These are phyloP conservation scores for Malassezia japonica DNA, from an alignment of 1,284 basidiomycete genomes.

Conservation along the genomic window DNA sequence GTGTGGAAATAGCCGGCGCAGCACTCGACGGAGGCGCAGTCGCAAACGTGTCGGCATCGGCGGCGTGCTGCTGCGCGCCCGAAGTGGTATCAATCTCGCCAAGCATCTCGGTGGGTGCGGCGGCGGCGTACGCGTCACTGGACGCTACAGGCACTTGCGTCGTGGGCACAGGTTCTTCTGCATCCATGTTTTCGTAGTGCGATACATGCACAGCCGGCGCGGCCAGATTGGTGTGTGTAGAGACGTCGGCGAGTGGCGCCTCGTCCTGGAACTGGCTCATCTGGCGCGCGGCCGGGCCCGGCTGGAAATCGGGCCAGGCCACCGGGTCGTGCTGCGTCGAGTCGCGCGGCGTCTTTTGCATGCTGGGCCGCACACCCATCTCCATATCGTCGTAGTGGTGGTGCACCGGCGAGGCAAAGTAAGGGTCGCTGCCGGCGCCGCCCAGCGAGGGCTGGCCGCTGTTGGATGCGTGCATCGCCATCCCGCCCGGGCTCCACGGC, in stretches of 20 bases:
- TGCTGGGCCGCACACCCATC: background rate
- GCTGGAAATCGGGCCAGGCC: background rate
- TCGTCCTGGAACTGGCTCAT: background rate
- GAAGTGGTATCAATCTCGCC: too few relatives aligned
- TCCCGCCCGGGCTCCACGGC: background rate
- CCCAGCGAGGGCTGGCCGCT: background rate
- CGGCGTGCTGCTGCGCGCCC: background rate
- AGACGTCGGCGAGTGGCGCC: background rate
- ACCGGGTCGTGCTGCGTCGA: background rate
- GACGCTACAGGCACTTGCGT: background rate
- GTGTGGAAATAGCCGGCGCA: background rate
- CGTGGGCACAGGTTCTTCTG: background rate
- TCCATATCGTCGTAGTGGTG: background rate
- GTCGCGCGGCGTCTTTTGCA: background rate
- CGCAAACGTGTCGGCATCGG: background rate
- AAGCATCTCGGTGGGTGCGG: too few relatives aligned
- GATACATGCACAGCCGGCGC: background rate
- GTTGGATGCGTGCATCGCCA: background rate
- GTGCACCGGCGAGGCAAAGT: conserved; percentile 1
- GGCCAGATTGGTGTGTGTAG: too few relatives aligned
- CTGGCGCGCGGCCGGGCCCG: background rate
- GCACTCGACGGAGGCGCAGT: background rate
- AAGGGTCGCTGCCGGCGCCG: background rate
- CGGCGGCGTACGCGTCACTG: background rate
- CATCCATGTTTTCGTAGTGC: background rate